Evolutionary conservation across 306 rosid species (phyloP).

Genomic region (Cucurbita moschata): DNA sequence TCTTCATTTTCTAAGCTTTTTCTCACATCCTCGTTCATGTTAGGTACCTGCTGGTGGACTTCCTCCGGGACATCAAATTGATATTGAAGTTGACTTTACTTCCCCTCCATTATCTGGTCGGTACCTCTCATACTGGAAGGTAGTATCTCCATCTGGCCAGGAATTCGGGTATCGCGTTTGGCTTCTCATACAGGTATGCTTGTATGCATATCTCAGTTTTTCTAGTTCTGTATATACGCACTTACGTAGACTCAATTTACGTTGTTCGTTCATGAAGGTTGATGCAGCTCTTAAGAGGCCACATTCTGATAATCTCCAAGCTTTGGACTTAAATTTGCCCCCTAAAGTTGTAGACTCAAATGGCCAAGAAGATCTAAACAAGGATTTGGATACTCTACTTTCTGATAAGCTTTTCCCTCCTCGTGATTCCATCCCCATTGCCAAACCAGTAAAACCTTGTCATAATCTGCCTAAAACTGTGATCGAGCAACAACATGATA

Average conservation of each 20-base stretch:
- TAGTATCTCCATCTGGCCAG: conserved; percentile 60
- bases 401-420: conserved; percentile 16
- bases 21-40: neutral
- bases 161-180: conserved; percentile 86
- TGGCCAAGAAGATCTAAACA: conserved; percentile 27
- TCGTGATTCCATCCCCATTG: conserved; percentile 7
- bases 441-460: conserved; percentile 20
- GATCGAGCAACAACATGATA: conserved; percentile 18
- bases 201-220: neutral
- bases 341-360: conserved; percentile 15
- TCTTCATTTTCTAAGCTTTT: conserved; percentile 2
- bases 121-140: conserved; percentile 72
- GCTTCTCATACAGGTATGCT: conserved; percentile 67
- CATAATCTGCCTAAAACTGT: conserved; percentile 18
- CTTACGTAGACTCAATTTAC: neutral
- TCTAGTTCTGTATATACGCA: neutral
- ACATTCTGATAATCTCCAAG: conserved; percentile 25
- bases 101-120: conserved; percentile 65
- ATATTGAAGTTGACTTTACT: conserved; percentile 66
- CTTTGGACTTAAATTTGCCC: conserved; percentile 52
- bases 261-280: conserved; percentile 30
- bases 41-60: conserved; percentile 55
- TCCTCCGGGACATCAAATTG: conserved; percentile 38
- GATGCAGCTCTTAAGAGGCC: conserved; percentile 42
- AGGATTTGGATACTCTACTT: conserved; percentile 23